phyloP scores from a whole-genome alignment of 306 rosid species.

The Malus domestica region DNA sequence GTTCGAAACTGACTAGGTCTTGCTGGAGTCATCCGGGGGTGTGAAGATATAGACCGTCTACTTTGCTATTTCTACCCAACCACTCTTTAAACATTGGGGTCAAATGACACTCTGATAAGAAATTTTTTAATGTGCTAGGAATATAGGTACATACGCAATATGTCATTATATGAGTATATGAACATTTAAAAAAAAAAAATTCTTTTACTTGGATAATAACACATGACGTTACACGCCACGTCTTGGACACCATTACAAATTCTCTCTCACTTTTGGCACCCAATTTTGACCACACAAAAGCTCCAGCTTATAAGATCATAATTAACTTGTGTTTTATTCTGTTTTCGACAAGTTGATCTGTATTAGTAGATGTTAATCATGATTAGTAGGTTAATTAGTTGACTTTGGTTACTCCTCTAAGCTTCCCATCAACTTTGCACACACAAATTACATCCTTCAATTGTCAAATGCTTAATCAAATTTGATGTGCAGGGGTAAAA shows the following conservation, averaged over 20 bases:
- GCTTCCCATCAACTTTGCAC: neutral
- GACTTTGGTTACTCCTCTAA: neutral
- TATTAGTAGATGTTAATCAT: neutral
- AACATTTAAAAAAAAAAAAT: too few relatives aligned
- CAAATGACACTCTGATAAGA: too few relatives aligned
- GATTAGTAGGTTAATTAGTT: neutral
- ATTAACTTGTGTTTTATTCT: neutral
- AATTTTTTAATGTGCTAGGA: too few relatives aligned
- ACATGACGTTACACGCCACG: too few relatives aligned
- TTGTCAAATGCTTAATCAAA: neutral
- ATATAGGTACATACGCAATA: too few relatives aligned
- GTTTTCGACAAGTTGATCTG: neutral
- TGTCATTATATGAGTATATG: too few relatives aligned
- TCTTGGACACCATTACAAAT: too few relatives aligned
- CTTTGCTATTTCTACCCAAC: neutral
- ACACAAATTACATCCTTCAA: neutral
- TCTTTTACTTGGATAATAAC: too few relatives aligned
- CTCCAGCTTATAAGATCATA: too few relatives aligned
- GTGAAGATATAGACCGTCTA: neutral
- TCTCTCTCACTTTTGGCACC: constrained; percentile 2
- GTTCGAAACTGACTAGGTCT: neutral
- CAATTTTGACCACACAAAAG: constrained; percentile 14
- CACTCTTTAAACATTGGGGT: neutral
- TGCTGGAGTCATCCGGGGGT: neutral
- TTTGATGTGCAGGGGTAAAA: neutral